These are phyloP conservation scores for Trypanosoma caninum DNA, from an alignment of 208 protist species.

Conservation along the genomic window DNA sequence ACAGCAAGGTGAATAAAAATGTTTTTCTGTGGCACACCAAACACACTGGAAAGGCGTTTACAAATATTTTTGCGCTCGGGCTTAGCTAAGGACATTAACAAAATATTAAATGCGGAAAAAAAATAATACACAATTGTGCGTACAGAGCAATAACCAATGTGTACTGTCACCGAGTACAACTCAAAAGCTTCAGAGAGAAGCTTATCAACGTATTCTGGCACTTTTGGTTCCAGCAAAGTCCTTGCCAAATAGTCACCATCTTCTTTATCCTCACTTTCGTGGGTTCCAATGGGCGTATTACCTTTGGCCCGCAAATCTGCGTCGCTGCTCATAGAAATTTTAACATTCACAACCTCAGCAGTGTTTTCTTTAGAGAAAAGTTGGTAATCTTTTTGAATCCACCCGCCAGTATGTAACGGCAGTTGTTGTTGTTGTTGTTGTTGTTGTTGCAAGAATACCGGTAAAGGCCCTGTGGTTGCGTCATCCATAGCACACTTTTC, in stretches of 20 bases:
- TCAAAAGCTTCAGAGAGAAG: slow-evolving; percentile 63
- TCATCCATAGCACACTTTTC: neutral
- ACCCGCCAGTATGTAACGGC: neutral
- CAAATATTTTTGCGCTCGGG: slow-evolving; percentile 74
- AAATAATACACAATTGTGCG: slow-evolving; percentile 76
- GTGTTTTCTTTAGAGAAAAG: too few relatives aligned
- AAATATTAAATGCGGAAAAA: slow-evolving; percentile 64
- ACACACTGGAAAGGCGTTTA: slow-evolving; percentile 50
- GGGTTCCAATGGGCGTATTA: neutral
- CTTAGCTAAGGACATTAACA: slow-evolving; percentile 66
- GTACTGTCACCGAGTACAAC: slow-evolving; percentile 48
- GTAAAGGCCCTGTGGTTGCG: neutral
- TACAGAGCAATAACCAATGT: slow-evolving; percentile 72
- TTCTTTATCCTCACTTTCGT: neutral
- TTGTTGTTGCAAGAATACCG: neutral
- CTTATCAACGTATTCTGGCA: slow-evolving; percentile 40
- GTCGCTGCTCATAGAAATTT: neutral
- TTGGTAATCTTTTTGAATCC: neutral
- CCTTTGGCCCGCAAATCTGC: neutral
- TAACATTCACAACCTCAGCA: too few relatives aligned
- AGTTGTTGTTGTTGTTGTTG: neutral
- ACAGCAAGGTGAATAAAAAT: slow-evolving; percentile 69
- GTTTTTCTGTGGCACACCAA: slow-evolving; percentile 62
- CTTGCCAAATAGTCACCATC: slow-evolving; percentile 40
- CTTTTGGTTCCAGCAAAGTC: slow-evolving; percentile 38